These are phyloP conservation scores for Pythium insidiosum DNA, from an alignment of 352 stramenopile species.

Conservation along the genomic window DNA sequence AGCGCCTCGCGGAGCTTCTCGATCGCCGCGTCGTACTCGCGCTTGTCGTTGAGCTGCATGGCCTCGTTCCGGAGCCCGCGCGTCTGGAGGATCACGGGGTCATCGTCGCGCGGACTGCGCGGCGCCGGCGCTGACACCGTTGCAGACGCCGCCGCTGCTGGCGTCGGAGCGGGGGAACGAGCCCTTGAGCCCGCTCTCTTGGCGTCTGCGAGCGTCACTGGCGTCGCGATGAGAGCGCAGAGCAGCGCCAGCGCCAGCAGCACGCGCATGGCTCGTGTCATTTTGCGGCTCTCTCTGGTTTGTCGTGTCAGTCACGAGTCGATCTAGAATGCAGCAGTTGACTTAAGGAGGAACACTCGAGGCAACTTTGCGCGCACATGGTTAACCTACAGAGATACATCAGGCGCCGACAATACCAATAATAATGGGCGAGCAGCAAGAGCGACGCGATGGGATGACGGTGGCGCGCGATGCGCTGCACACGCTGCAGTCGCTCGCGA, in stretches of 20 bases:
- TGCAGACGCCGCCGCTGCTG: not conserved
- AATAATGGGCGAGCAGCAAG: too few species aligned
- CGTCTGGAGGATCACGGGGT: constrained; percentile 60
- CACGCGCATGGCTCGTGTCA: too few species aligned
- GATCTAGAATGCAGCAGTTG: too few species aligned
- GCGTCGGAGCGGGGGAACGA: not conserved
- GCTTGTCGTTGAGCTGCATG: constrained; percentile 68
- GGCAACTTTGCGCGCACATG: too few species aligned
- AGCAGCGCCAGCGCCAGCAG: constrained; percentile 13
- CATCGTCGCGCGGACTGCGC: constrained; percentile 26
- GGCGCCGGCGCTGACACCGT: not conserved
- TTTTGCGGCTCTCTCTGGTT: too few species aligned
- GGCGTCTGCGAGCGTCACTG: constrained; percentile 2
- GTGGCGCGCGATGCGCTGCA: constrained; percentile 17
- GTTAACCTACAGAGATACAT: too few species aligned
- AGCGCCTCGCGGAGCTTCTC: constrained; percentile 62
- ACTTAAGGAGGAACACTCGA: too few species aligned
- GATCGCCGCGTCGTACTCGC: constrained; percentile 37
- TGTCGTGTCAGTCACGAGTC: too few species aligned
- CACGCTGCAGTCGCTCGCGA: constrained; percentile 35
- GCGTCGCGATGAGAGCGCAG: constrained; percentile 20
- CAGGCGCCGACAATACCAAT: too few species aligned
- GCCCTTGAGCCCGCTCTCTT: constrained; percentile 9
- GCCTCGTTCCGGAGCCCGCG: constrained; percentile 62
- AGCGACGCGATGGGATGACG: too few species aligned